These are phyloP conservation scores for Backusella sp. DNA, from an alignment of 192 early-diverging fungal genomes.

Conservation along the genomic window DNA sequence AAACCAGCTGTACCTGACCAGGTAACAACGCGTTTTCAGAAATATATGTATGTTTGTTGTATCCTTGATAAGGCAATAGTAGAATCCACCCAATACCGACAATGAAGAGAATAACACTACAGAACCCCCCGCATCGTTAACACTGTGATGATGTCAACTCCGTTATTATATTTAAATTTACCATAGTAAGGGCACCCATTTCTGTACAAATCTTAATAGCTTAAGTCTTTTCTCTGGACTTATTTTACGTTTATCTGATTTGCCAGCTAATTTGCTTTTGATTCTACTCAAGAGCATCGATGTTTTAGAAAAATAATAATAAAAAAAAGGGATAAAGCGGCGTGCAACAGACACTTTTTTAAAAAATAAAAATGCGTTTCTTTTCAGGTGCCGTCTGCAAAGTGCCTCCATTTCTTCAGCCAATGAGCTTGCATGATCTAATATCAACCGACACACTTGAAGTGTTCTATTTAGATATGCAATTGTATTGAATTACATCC, in stretches of 20 bases:
- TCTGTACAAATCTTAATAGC: constrained; percentile 1
- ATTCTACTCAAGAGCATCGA: background rate
- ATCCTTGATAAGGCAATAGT: constrained; percentile 57
- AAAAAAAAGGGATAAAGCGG: background rate
- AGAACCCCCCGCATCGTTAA: background rate
- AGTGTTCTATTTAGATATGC: too few relatives aligned
- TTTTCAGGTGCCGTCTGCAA: background rate
- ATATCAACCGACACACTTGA: too few relatives aligned
- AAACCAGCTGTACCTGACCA: constrained; percentile 50
- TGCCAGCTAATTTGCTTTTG: background rate
- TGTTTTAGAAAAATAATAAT: background rate
- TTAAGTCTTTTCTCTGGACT: constrained; percentile 1
- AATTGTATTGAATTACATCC: too few relatives aligned
- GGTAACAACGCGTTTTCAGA: constrained; percentile 81
- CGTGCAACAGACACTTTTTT: background rate
- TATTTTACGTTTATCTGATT: background rate
- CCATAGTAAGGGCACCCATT: constrained; percentile 1
- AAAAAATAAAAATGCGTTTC: background rate
- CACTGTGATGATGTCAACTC: background rate
- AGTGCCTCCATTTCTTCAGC: too few relatives aligned
- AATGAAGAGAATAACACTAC: constrained; percentile 54
- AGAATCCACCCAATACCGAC: constrained; percentile 64
- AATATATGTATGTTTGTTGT: constrained; percentile 65
- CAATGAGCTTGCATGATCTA: too few relatives aligned
- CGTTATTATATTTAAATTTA: background rate